phyloP scores from a whole-genome alignment of 2,329 filamentous ascomycete species.

The Talaromyces piceae region DNA sequence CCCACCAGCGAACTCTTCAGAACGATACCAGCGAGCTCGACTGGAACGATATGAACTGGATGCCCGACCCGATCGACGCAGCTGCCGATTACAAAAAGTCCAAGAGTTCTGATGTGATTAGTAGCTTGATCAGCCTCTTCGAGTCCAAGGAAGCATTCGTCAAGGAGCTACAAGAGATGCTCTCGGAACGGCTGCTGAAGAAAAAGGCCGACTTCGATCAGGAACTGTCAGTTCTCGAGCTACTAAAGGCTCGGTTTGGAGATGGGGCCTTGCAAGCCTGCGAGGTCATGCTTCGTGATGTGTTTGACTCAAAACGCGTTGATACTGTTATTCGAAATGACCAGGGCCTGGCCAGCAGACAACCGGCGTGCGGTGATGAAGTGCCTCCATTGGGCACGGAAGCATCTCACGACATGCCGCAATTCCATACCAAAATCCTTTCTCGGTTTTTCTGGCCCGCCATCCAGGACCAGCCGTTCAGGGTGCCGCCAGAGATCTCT shows the following conservation, averaged over 20 bases:
- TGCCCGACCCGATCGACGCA: constrained; percentile 86
- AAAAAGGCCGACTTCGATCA: constrained; percentile 65
- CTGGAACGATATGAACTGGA: constrained; percentile 90
- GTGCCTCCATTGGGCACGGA: constrained; percentile 22
- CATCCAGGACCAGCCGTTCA: constrained; percentile 51
- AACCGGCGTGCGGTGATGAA: constrained; percentile 15
- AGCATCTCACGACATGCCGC: constrained; percentile 26
- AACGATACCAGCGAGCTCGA: constrained; percentile 62
- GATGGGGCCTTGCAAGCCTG: constrained; percentile 81
- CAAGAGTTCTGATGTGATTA: constrained; percentile 83
- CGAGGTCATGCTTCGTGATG: constrained; percentile 95
- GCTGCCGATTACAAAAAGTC: constrained; percentile 86
- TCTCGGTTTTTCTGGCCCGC: constrained; percentile 92
- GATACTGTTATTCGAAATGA: constrained; percentile 59
- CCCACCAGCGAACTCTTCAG: constrained; percentile 34
- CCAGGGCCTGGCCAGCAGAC: constrained; percentile 31
- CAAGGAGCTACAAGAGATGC: constrained; percentile 81
- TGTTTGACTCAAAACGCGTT: constrained; percentile 71
- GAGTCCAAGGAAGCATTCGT: constrained; percentile 89
- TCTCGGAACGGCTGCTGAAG: constrained; percentile 70
- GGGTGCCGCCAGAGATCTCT: constrained; percentile 37
- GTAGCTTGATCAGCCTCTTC: constrained; percentile 78
- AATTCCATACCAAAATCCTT: constrained; percentile 74
- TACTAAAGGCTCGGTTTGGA: constrained; percentile 83
- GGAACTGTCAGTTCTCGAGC: constrained; percentile 72